These are phyloP conservation scores for Suillus sp. DNA, from an alignment of 768 basidiomycete species.

Conservation along the genomic window DNA sequence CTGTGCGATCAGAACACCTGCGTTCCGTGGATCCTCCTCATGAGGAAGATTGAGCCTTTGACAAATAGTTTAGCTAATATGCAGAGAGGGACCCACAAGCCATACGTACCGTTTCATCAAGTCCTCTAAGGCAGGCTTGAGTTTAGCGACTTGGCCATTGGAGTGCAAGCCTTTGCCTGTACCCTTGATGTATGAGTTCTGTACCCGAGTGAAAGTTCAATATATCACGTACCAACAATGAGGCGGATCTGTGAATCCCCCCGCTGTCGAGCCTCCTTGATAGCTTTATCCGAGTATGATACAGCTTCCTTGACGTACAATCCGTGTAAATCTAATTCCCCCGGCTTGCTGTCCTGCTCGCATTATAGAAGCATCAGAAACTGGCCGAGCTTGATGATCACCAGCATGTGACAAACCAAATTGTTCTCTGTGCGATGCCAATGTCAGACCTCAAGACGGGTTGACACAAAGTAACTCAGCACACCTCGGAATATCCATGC, in stretches of 20 bases:
- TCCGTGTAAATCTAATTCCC: slow-evolving; percentile 88
- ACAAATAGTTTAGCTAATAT: slow-evolving; percentile 5
- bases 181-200: neutral
- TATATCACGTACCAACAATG: slow-evolving; percentile 72
- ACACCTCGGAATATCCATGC: slow-evolving; percentile 78
- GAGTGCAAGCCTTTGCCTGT: slow-evolving; percentile 89
- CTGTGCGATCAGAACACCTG: slow-evolving; percentile 82
- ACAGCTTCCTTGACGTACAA: slow-evolving; percentile 94
- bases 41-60: slow-evolving; percentile 71
- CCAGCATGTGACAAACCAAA: slow-evolving; percentile 42
- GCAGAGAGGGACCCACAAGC: neutral
- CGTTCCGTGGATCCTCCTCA: slow-evolving; percentile 75
- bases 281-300: slow-evolving; percentile 65
- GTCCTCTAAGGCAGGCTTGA: slow-evolving; percentile 90
- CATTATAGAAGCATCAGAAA: neutral
- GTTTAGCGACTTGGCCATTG: slow-evolving; percentile 70
- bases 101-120: slow-evolving; percentile 72
- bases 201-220: neutral
- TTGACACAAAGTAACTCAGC: slow-evolving; percentile 7
- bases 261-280: slow-evolving; percentile 62
- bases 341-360: slow-evolving; percentile 62
- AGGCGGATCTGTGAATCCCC: slow-evolving; percentile 70
- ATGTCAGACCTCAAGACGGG: slow-evolving; percentile 9
- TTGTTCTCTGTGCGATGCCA: slow-evolving; percentile 64
- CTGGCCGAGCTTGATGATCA: neutral